Evolutionary conservation across 2,329 filamentous ascomycete species (phyloP), one percentile per base, ranked within the genome.

Genomic region (Aspergillus uvarum): DNA sequence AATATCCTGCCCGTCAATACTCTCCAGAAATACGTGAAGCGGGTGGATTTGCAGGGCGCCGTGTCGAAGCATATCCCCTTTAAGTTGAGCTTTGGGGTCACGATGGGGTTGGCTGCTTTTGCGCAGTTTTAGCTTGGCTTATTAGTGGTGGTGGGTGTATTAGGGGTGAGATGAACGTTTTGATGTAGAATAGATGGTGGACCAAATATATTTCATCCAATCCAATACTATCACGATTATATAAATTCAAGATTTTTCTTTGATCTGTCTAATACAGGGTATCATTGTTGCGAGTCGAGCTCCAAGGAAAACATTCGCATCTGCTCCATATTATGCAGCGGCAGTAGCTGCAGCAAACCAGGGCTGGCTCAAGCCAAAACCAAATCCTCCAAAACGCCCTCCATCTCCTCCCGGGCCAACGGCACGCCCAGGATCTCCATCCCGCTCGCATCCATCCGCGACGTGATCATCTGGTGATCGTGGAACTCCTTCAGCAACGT

Each of bases 401-500:
- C 94, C 71, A 98, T 81, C 77, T 99, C 95, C 65, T 96, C 92
- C 67, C 88, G 89, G 48, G 88, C 83, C 71, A 98, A 92, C 0
- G 95, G 95, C 14, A 96, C 86, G 66, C 90, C 89, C 51, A 99
- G 76, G 55, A 95, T 80, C 73, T 98, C 95, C 2, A 89, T 93
- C 3, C 95, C 95, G 59, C 93, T 81, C 0, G 85, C 84, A 74
- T 99, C 94, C 72, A 94, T 94, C 63, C 88, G 86, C 63, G 90
- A 96, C 58, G 91, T 91, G 64, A 99, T 90, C 87, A 99, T 98
- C 72, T 97, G 92, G 79, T 99, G 95, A 70, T 99, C 95, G 73
- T 97, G 92, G 75, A 99, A 95, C 84, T 99, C 95, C 78, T 98
- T 98, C 63, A 99, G 77, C 72, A 99, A 75, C 26, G 93, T 96